Evolutionary conservation across 257 asterid species (phyloP).

Genomic region (Lavandula angustifolia): DNA sequence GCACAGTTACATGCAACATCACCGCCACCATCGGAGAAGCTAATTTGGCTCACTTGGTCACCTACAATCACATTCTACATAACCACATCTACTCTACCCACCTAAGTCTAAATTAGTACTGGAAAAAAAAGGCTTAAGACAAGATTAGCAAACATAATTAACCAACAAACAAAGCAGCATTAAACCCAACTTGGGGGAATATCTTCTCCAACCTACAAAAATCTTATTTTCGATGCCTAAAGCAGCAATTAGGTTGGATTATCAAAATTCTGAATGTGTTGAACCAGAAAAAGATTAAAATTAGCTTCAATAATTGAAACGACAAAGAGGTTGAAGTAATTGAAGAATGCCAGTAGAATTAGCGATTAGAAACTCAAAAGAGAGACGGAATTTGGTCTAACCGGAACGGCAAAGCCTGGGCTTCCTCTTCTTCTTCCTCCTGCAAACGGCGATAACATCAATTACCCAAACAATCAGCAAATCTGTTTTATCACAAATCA

Average conservation of each 20-base stretch:
- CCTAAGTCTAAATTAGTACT: not conserved
- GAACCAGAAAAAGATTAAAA: not conserved
- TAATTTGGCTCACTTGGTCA: conserved; percentile 2
- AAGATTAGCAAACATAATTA: not conserved
- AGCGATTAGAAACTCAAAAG: conserved; percentile 19
- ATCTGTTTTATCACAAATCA: not conserved
- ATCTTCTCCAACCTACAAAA: conserved; percentile 11
- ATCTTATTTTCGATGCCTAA: not conserved
- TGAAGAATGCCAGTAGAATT: conserved; percentile 13
- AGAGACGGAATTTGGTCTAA: conserved; percentile 23
- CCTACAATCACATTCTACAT: not conserved
- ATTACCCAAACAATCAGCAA: not conserved
- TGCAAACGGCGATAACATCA: conserved; percentile 28
- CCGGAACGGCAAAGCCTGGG: conserved; percentile 17
- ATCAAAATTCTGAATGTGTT: not conserved
- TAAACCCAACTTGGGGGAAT: conserved; percentile 10
- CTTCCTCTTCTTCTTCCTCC: conserved; percentile 28
- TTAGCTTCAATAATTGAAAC: conserved; percentile 23
- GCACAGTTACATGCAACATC: not conserved
- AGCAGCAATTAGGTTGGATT: conserved; percentile 9
- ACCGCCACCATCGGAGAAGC: not conserved
- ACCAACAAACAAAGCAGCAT: conserved; percentile 4
- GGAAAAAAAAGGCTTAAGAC: not conserved
- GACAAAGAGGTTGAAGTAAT: not conserved
- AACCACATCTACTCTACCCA: conserved; percentile 19